Base-by-base conservation (phyloP, 2,329 filamentous ascomycete genomes). In the Xylaria sp. region DNA sequence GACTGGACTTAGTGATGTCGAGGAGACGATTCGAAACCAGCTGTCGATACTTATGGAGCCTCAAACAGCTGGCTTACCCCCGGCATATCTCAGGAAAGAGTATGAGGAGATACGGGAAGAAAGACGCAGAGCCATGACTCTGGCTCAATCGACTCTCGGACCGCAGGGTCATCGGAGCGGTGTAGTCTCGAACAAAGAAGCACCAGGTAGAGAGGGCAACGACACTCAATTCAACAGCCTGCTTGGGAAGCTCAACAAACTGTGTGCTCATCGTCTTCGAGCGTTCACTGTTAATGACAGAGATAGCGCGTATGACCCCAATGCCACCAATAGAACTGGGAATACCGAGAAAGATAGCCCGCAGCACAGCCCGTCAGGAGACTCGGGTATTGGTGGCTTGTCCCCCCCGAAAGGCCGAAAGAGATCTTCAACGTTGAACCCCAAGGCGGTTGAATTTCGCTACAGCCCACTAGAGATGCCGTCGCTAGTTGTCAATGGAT, bases 371-470 rank as follows among this genome's bases (percentile, higher is more conserved):
- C 53, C 54, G 44, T 65, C 68, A 17, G 53, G 11, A 29, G 67
- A 67, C 53, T 67, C 66, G 9, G 64, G 44, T 15, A 51, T 70
- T 54, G 62, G 65, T 58, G 65, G 62, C 25, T 11, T 66, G 21
- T 60, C 64, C 8, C 41, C 64, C 10, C 35, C 47, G 21, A 31
- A 29, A 37, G 40, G 44, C n/a, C 52, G 54, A 29, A 60, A 56
- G 41, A 63, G 60, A 55, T 44, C 44, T 13, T 66, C 52, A 15
- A 60, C 43, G 1, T 37, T 73, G 58, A 74, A 74, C 55, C 72
- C 72, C 1, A 37, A 63, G 41, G 72, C 72, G 10, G 23, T 60
- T 6, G 71, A 74, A 37, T 74, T 73, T 49, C 58, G 38, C 21
- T 59, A 29, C 43, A 10, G 53, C n/a, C 3, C 31, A 3, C 52